A percentile compares a stretch with the other conserved stretches of the same genome.
These are phyloP conservation scores for Wickerhamiella slavikovae DNA, from an alignment of 805 yeast species.

Conservation along the genomic window DNA sequence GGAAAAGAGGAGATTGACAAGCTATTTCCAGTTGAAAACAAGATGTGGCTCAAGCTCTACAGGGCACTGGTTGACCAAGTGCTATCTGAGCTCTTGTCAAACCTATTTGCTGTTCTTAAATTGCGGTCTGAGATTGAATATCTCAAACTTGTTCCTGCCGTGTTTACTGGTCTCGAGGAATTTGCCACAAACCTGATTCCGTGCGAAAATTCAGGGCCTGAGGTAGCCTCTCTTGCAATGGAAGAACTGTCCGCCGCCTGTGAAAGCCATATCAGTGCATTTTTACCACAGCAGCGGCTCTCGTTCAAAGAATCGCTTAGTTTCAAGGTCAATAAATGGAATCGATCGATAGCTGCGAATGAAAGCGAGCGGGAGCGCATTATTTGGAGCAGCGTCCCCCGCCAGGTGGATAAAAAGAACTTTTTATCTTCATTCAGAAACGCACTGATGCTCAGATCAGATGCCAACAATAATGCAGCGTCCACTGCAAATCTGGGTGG, in stretches of 20 bases:
- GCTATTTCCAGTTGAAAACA: constrained; percentile 21
- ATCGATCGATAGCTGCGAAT: constrained; percentile 18
- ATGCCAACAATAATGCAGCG: background rate
- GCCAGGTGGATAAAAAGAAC: constrained; percentile 26
- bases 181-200: constrained; percentile 8
- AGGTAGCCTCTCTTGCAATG: background rate
- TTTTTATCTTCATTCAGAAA: constrained; percentile 31
- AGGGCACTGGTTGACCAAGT: constrained; percentile 11
- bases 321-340: constrained; percentile 16
- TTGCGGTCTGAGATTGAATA: constrained; percentile 1
- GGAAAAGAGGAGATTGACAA: constrained; percentile 20
- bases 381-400: constrained; percentile 28
- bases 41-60: constrained; percentile 17
- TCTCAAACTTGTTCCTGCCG: constrained; percentile 1
- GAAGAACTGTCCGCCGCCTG: background rate
- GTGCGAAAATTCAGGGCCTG: constrained; percentile 1
- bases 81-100: constrained; percentile 6
- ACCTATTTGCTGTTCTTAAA: constrained; percentile 2
- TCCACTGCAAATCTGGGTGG: constrained; percentile 17
- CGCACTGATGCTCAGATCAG: constrained; percentile 16
- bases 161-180: constrained; percentile 2
- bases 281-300: constrained; percentile 6
- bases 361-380: constrained; percentile 29
- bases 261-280: constrained; percentile 5
- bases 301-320: constrained; percentile 13